These are phyloP conservation scores for Xylaria sp. DNA, from an alignment of 2,329 filamentous ascomycete genomes.

Conservation along the genomic window DNA sequence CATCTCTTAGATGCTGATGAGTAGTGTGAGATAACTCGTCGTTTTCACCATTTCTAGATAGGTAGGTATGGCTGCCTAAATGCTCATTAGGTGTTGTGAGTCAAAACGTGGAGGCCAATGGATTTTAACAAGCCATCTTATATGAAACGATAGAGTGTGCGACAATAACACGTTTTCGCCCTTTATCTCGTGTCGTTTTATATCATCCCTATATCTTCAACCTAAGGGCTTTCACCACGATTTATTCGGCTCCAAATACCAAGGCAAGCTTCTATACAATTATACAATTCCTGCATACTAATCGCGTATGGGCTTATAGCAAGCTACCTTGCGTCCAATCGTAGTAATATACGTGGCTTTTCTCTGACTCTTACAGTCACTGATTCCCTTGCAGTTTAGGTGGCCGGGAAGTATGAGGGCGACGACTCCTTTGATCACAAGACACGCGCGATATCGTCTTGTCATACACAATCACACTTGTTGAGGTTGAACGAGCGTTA, in stretches of 20 bases:
- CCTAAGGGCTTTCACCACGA: not conserved
- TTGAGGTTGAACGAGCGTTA: not conserved
- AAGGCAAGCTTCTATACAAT: too few relatives aligned
- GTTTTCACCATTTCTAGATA: not conserved
- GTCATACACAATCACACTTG: not conserved
- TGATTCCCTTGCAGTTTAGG: not conserved
- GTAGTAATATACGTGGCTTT: not conserved
- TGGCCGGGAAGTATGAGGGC: not conserved
- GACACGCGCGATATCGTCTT: not conserved
- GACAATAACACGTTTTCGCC: not conserved
- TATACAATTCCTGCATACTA: not conserved
- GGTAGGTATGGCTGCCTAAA: not conserved
- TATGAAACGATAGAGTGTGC: not conserved
- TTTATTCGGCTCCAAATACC: not conserved
- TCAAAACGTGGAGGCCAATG: not conserved
- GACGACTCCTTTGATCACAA: not conserved
- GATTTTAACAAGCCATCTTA: not conserved
- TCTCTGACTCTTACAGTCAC: not conserved
- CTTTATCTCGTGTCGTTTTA: not conserved
- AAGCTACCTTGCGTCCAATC: not conserved
- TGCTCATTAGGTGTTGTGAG: not conserved
- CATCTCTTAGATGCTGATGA: not conserved
- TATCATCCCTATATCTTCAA: not conserved
- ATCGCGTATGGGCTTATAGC: not conserved
- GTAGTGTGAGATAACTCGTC: too few relatives aligned